Evolutionary conservation across 2,329 filamentous ascomycete species (phyloP).

Genomic region (Sporothrix humicola): DNA sequence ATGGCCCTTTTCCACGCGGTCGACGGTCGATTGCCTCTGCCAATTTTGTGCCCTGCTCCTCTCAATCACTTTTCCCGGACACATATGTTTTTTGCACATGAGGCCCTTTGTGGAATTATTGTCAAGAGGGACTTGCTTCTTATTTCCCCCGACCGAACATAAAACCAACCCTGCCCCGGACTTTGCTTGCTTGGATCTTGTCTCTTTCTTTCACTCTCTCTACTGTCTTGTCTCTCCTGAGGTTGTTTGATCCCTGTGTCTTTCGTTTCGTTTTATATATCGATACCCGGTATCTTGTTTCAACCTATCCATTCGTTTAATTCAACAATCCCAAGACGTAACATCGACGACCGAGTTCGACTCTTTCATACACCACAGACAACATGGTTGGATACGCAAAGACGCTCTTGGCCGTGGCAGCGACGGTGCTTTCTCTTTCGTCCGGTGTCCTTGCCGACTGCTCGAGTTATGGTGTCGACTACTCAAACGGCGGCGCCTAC

Average conservation of each 20-base stretch:
- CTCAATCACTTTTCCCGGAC: slow-evolving; percentile 6
- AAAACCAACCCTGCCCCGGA: slow-evolving; percentile 20
- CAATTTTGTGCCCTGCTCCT: slow-evolving; percentile 4
- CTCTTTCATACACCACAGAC: background rate
- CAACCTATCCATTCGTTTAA: slow-evolving; percentile 8
- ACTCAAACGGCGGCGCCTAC: slow-evolving; percentile 48
- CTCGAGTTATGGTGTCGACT: slow-evolving; percentile 48
- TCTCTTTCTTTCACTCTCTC: background rate
- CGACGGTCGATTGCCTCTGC: background rate
- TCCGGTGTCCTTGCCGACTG: slow-evolving; percentile 42
- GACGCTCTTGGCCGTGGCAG: slow-evolving; percentile 38
- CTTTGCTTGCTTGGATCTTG: background rate
- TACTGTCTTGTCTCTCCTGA: background rate
- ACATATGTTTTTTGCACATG: background rate
- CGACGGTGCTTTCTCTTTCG: slow-evolving; percentile 38
- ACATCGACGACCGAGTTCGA: background rate
- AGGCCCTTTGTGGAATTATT: background rate
- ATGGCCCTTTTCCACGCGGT: background rate
- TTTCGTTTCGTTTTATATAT: background rate
- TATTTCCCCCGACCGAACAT: background rate
- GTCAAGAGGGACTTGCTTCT: background rate
- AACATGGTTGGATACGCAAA: slow-evolving; percentile 38
- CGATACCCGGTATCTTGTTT: background rate
- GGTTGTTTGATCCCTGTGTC: background rate
- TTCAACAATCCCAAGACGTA: background rate